Evolutionary conservation across 1,139 yeast species (phyloP).

Genomic region (Kurtzmaniella quercitrusa): DNA sequence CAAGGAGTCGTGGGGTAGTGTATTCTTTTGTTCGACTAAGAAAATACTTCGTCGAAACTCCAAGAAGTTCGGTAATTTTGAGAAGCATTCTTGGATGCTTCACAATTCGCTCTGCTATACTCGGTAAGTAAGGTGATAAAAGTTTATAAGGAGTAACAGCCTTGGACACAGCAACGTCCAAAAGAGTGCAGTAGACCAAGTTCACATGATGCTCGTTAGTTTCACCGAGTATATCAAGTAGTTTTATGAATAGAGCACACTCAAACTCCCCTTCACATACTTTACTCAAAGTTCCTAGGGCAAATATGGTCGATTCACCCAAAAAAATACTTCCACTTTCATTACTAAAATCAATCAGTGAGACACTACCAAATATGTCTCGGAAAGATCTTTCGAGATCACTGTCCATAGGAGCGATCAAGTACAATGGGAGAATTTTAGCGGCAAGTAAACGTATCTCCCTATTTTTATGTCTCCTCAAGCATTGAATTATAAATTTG

Average conservation of each 20-base stretch:
- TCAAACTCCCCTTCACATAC: constrained; percentile 59
- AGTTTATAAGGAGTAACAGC: constrained; percentile 62
- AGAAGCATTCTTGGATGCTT: constrained; percentile 55
- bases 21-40: constrained; percentile 65
- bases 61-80: constrained; percentile 61
- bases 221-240: constrained; percentile 59
- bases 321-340: constrained; percentile 29
- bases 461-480: constrained; percentile 33
- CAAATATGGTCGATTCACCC: constrained; percentile 59
- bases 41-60: constrained; percentile 57
- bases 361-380: constrained; percentile 27
- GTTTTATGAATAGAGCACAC: constrained; percentile 53
- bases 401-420: constrained; percentile 25
- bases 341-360: constrained; percentile 30
- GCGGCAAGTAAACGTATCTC: constrained; percentile 50
- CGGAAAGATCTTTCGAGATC: constrained; percentile 36
- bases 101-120: constrained; percentile 64
- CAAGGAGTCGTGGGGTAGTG: constrained; percentile 73
- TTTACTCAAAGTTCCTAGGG: constrained; percentile 59
- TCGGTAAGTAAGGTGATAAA: constrained; percentile 73
- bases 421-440: constrained; percentile 42
- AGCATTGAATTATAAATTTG: constrained; percentile 17
- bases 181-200: constrained; percentile 56
- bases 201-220: constrained; percentile 58
- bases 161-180: constrained; percentile 42